phyloP scores from a whole-genome alignment of 1,139 yeast genomes.

The Trichomonascaceae sp. region DNA sequence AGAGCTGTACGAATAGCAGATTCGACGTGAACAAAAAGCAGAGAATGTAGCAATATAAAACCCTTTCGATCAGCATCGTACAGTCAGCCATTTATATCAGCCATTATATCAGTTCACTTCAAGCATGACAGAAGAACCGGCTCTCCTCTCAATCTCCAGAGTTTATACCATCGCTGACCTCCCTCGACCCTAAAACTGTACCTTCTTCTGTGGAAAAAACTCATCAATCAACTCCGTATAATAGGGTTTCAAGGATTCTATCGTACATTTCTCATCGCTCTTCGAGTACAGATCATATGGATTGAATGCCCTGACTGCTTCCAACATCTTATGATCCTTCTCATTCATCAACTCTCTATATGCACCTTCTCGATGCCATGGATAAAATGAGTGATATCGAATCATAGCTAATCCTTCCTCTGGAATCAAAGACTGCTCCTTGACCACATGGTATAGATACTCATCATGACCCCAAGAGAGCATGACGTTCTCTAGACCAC shows the following conservation, averaged over 20 bases:
- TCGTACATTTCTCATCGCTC: conserved; percentile 43
- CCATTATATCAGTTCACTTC: no score
- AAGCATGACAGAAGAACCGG: no score
- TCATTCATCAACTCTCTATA: conserved; percentile 61
- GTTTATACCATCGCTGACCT: no score
- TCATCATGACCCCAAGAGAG: conserved; percentile 78
- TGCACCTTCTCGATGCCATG: conserved; percentile 70
- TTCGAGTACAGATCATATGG: conserved; percentile 66
- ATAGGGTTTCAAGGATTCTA: conserved; percentile 48
- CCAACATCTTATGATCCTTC: conserved; percentile 55
- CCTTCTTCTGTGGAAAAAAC: conserved; percentile 51
- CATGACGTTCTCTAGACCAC: conserved; percentile 68
- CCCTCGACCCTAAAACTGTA: conserved; percentile 46
- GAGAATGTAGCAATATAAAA: no score
- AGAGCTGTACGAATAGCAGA: no score
- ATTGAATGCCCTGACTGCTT: conserved; percentile 61
- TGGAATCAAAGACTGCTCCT: conserved; percentile 56
- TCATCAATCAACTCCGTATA: conserved; percentile 61
- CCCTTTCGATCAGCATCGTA: no score
- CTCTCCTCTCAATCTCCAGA: no score
- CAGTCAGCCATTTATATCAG: no score
- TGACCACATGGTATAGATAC: conserved; percentile 69
- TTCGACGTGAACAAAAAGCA: no score
- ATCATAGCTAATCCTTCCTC: conserved; percentile 68
- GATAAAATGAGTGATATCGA: conserved; percentile 68